A percentile compares a stretch with the other conserved stretches of the same genome.
Evolutionary conservation across 2,329 filamentous ascomycete species (phyloP).

Genomic region (Rhinocladiella mackenziei): DNA sequence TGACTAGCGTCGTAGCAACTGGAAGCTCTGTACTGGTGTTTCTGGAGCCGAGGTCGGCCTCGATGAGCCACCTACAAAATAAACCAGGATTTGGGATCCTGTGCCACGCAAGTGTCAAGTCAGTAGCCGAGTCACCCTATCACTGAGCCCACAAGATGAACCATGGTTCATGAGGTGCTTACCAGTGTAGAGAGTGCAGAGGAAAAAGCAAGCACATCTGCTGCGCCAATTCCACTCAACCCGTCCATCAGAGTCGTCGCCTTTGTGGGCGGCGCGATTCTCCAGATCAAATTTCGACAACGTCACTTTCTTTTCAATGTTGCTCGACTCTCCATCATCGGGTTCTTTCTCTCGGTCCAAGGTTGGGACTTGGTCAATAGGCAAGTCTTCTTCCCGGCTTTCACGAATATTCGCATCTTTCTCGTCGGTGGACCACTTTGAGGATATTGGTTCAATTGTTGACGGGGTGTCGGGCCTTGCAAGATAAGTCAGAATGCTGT

Average conservation of each 20-base stretch:
- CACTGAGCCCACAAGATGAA: not conserved
- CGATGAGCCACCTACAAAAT: constrained; percentile 13
- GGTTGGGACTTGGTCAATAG: too few species aligned
- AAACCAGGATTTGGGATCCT: constrained; percentile 29
- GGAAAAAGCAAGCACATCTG: not conserved
- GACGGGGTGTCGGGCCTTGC: too few species aligned
- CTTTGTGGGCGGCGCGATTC: constrained; percentile 10
- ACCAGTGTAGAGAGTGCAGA: constrained; percentile 13
- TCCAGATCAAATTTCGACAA: too few species aligned
- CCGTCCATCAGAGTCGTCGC: constrained; percentile 11
- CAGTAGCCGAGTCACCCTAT: too few species aligned
- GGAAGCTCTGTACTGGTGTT: constrained; percentile 6
- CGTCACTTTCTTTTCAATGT: too few species aligned
- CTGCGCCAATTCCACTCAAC: constrained; percentile 3
- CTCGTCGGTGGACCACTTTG: too few species aligned
- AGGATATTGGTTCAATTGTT: too few species aligned
- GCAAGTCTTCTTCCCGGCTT: too few species aligned
- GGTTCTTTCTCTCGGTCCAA: too few species aligned
- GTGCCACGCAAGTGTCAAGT: not conserved
- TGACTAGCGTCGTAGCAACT: constrained; percentile 10
- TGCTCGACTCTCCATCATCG: too few species aligned
- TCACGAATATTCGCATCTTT: too few species aligned
- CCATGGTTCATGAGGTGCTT: not conserved
- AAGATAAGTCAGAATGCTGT: too few species aligned
- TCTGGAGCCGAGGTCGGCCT: constrained; percentile 4